These are phyloP conservation scores for Dendrothele bispora DNA, from an alignment of 768 basidiomycete species.

Conservation along the genomic window DNA sequence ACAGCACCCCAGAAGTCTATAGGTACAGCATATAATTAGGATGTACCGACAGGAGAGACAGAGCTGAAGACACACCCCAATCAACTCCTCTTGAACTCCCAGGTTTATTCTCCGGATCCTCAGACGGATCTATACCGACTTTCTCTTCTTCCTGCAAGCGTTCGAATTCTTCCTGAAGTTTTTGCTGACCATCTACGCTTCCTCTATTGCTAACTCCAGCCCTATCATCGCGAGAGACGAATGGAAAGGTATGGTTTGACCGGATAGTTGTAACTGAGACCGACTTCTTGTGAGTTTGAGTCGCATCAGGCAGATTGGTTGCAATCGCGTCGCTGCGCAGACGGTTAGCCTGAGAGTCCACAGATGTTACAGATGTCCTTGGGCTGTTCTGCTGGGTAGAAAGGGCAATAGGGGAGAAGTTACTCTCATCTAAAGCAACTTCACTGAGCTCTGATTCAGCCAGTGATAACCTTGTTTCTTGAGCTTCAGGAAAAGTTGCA, in stretches of 20 bases:
- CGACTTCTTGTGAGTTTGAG: conserved; percentile 55
- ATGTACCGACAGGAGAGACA: conserved; percentile 1
- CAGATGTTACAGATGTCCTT: conserved; percentile 42
- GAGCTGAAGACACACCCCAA: conserved; percentile 58
- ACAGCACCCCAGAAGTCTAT: conserved; percentile 95
- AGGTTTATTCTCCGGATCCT: conserved; percentile 24
- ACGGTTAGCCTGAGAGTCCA: neutral
- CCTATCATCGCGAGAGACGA: conserved; percentile 49
- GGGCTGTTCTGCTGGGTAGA: conserved; percentile 17
- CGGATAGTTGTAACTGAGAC: conserved; percentile 59
- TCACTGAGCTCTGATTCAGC: conserved; percentile 68
- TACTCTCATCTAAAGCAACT: conserved; percentile 53
- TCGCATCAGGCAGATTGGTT: neutral
- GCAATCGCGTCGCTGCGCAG: neutral
- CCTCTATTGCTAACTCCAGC: conserved; percentile 37
- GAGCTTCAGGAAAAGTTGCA: conserved; percentile 21
- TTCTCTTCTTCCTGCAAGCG: conserved; percentile 60
- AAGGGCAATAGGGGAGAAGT: conserved; percentile 37
- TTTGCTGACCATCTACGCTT: conserved; percentile 65
- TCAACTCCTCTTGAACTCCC: conserved; percentile 47
- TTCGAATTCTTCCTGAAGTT: conserved; percentile 75
- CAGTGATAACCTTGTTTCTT: conserved; percentile 38
- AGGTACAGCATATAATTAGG: conserved; percentile 10
- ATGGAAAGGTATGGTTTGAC: conserved; percentile 52
- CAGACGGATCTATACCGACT: conserved; percentile 30